Percentiles rank a stretch among this genome's conserved stretches.
Conservation (phyloP, 1,284 basidiomycete species). For the Cystobasidiaceae sp. region DNA sequence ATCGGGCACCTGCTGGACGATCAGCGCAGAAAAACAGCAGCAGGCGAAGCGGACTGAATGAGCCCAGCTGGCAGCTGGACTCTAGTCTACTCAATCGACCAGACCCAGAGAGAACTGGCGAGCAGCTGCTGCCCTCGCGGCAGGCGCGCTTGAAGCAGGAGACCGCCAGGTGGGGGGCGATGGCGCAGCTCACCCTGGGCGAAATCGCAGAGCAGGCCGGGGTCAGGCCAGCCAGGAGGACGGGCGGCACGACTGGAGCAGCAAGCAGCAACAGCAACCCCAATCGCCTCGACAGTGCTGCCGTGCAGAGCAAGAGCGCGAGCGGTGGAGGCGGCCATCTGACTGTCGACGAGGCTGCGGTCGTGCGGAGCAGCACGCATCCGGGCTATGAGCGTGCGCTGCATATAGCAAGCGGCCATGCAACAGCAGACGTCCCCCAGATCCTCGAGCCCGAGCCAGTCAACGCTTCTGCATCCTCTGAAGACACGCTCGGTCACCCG, state of each 20-base stretch:
- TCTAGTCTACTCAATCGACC: no score
- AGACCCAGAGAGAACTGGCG: no score
- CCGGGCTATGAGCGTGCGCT: no score
- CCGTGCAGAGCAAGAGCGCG: no score
- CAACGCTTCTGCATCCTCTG: not conserved
- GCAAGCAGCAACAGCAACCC: not conserved
- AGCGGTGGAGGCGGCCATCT: not conserved
- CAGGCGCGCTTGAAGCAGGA: not conserved
- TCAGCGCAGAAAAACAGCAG: no score
- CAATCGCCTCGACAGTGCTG: no score
- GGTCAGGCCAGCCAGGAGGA: not conserved
- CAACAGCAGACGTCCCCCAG: not conserved
- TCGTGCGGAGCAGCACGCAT: not conserved
- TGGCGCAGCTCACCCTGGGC: slow-evolving; percentile 4
- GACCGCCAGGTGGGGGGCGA: not conserved
- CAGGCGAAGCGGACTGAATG: no score
- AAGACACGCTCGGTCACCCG: slow-evolving; percentile 1
- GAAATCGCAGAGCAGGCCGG: slow-evolving; percentile 22
- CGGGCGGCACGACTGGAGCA: not conserved
- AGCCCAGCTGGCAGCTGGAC: no score
- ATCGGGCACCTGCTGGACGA: no score
- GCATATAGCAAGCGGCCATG: slow-evolving; percentile 3
- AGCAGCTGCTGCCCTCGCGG: not conserved
- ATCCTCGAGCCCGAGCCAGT: slow-evolving; percentile 1
- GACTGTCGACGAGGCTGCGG: not conserved